A percentile compares a stretch with the other conserved stretches of the same genome.
These are phyloP conservation scores for Lantana camara DNA, from an alignment of 257 asterid species.

Conservation along the genomic window DNA sequence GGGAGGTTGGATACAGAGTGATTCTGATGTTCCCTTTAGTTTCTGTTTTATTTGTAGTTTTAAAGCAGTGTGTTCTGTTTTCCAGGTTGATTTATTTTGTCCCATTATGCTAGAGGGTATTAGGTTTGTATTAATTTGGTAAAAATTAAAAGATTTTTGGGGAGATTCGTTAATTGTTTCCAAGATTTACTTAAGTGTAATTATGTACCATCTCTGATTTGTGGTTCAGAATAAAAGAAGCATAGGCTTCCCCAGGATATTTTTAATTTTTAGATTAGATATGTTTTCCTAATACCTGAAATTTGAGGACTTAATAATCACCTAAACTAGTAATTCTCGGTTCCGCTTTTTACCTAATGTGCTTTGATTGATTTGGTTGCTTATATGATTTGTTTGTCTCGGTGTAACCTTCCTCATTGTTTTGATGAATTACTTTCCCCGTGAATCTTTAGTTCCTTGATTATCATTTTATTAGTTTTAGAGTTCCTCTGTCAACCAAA, in stretches of 20 bases:
- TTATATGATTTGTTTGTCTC: constrained; percentile 5
- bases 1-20: constrained; percentile 20
- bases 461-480: not conserved
- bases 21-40: not conserved
- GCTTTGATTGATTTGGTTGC: constrained; percentile 10
- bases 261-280: constrained; percentile 7
- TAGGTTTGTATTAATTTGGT: constrained; percentile 22
- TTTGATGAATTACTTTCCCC: constrained; percentile 20
- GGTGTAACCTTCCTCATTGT: constrained; percentile 14
- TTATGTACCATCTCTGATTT: constrained; percentile 11
- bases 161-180: constrained; percentile 1
- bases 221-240: constrained; percentile 9
- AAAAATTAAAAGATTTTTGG: not conserved
- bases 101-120: constrained; percentile 13
- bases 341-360: constrained; percentile 5
- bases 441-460: not conserved
- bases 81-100: constrained; percentile 16
- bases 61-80: not conserved
- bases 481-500: not conserved
- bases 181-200: not conserved
- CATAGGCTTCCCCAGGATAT: constrained; percentile 4
- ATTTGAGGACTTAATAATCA: constrained; percentile 11
- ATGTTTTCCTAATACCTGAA: constrained; percentile 2
- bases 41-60: constrained; percentile 5
- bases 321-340: constrained; percentile 11